Conservation (phyloP, 139 green algal species). For the Nannochloris sp. region DNA sequence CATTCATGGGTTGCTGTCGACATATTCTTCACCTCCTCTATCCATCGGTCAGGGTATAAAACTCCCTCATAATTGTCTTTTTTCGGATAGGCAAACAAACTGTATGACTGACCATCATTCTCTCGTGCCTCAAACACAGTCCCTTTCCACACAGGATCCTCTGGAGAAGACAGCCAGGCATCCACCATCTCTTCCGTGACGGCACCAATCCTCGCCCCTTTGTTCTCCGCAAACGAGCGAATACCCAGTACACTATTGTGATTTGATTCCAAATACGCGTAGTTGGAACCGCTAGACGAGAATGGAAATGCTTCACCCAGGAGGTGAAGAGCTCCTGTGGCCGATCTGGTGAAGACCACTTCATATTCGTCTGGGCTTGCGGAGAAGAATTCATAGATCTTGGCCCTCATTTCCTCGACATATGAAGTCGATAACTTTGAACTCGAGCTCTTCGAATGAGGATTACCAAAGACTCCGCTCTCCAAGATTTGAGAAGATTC, state of each 20-base stretch:
- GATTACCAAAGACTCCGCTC: neutral
- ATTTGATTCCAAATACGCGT: slow-evolving; percentile 54
- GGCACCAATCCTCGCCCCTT: slow-evolving; percentile 8
- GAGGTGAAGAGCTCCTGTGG: slow-evolving; percentile 57
- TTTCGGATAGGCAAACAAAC: slow-evolving; percentile 60
- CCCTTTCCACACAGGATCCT: slow-evolving; percentile 7
- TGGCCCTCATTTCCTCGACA: neutral
- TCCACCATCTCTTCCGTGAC: neutral
- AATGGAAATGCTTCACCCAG: slow-evolving; percentile 77
- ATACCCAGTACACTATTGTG: slow-evolving; percentile 84
- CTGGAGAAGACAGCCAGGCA: neutral
- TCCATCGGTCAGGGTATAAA: slow-evolving; percentile 29
- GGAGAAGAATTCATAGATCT: neutral
- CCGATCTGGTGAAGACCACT: neutral
- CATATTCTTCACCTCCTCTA: slow-evolving; percentile 18
- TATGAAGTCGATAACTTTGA: neutral
- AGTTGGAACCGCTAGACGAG: slow-evolving; percentile 21
- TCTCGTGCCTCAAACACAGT: slow-evolving; percentile 11
- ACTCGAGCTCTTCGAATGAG: neutral
- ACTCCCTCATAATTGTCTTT: slow-evolving; percentile 84
- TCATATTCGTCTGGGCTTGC: neutral
- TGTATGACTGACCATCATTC: slow-evolving; percentile 18
- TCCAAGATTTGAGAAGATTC: neutral
- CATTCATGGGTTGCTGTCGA: slow-evolving; percentile 22
- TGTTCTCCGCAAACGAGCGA: slow-evolving; percentile 41